Evolutionary conservation across 1,284 basidiomycete genomes (phyloP).

Genomic region (Cystobasidium slooffiae): DNA sequence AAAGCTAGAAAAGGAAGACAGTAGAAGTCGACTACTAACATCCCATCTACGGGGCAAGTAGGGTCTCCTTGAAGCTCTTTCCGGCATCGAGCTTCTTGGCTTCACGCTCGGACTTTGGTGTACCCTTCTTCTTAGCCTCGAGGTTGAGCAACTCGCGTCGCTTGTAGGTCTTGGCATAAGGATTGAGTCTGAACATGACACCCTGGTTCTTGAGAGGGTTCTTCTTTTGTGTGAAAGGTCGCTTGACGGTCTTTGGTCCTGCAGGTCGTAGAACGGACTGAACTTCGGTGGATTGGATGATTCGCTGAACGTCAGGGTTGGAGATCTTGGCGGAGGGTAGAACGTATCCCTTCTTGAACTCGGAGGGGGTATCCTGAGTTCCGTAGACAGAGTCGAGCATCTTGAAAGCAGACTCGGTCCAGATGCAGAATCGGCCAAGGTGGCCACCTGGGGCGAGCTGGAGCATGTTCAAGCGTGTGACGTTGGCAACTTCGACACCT

Average conservation of each 20-base stretch:
- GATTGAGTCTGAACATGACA: constrained; percentile 98
- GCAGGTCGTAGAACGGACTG: constrained; percentile 87
- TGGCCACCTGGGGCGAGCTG: constrained; percentile 99
- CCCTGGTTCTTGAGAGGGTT: constrained; percentile 97
- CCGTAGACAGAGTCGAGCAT: constrained; percentile 95
- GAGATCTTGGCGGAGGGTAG: constrained; percentile 93
- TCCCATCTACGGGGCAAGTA: constrained; percentile 74
- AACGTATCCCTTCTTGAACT: constrained; percentile 91
- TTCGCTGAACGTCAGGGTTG: constrained; percentile 91
- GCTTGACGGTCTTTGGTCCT: constrained; percentile 77
- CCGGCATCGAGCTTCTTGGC: constrained; percentile 53
- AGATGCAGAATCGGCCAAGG: constrained; percentile 98
- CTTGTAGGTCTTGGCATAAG: constrained; percentile 93
- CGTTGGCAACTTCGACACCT: constrained; percentile 96
- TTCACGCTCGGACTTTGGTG: constrained; percentile 26
- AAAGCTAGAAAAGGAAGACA: constrained; percentile 19
- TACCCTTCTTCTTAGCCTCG: constrained; percentile 40
- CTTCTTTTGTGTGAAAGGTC: constrained; percentile 99
- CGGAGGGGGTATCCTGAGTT: constrained; percentile 80
- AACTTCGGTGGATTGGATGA: constrained; percentile 98
- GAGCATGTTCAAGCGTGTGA: constrained; percentile 93
- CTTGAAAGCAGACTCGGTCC: constrained; percentile 94
- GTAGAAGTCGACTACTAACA: no score
- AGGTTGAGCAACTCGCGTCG: constrained; percentile 70
- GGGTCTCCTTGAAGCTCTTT: constrained; percentile 82